Conservation (phyloP, 1,284 basidiomycete species). For the Mycena sp. region DNA sequence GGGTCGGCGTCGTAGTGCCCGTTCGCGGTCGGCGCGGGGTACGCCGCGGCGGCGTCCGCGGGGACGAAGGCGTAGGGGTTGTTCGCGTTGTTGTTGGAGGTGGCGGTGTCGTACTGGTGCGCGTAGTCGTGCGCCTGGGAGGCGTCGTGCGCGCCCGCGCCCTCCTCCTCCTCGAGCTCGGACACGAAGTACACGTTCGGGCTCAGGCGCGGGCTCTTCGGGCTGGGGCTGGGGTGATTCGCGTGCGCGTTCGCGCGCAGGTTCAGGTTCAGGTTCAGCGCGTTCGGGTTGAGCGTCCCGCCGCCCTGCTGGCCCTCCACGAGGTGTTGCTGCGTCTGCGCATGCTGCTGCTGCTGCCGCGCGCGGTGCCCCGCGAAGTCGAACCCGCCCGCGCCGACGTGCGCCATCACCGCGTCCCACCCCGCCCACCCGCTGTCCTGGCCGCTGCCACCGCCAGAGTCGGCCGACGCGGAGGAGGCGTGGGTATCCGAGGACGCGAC, state of each 20-base stretch:
- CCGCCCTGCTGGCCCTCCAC: too few species aligned
- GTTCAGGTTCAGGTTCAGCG: too few species aligned
- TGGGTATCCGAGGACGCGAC: background rate
- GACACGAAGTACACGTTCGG: conserved; percentile 55
- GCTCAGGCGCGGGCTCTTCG: conserved; percentile 65
- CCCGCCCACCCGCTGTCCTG: conserved; percentile 4
- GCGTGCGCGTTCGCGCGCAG: conserved; percentile 49
- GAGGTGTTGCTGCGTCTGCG: background rate
- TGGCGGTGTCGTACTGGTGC: background rate
- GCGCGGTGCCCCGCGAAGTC: conserved; percentile 4
- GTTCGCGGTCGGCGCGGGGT: background rate
- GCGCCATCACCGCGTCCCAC: conserved; percentile 28
- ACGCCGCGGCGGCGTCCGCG: too few species aligned
- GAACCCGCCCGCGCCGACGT: too few species aligned
- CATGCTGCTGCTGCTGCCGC: background rate
- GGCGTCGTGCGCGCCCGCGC: background rate
- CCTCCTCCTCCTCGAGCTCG: conserved; percentile 15
- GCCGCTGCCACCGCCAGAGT: background rate
- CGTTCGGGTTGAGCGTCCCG: too few species aligned
- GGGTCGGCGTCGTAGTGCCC: background rate
- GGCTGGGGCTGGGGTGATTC: conserved; percentile 49
- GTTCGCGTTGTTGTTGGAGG: background rate
- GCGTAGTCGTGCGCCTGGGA: background rate
- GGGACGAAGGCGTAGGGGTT: background rate
- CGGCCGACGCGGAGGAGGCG: too few species aligned